phyloP scores from a whole-genome alignment of 2,329 filamentous ascomycete genomes.

The Stemphylium vesicarium region DNA sequence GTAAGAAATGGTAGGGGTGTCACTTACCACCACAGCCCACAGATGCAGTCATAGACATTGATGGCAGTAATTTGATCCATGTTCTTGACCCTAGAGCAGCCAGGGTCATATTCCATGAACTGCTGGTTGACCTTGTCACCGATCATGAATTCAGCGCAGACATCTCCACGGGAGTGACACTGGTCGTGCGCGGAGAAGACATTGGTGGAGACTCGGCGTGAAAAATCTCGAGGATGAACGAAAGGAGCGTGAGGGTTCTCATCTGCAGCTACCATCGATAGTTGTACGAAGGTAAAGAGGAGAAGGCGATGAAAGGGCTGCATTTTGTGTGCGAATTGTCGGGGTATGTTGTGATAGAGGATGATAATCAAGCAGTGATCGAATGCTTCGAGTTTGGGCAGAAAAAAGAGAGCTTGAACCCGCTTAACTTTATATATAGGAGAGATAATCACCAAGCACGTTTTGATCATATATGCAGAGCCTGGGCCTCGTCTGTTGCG shows the following conservation, averaged over 20 bases:
- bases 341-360: too few species aligned
- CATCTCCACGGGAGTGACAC: neutral
- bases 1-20: too few species aligned
- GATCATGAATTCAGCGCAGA: conserved; percentile 7
- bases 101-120: neutral
- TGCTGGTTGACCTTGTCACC: neutral
- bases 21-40: conserved; percentile 3
- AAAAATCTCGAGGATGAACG: neutral
- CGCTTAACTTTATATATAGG: too few species aligned
- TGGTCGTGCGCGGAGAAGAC: neutral
- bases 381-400: too few species aligned
- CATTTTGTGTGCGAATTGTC: too few species aligned
- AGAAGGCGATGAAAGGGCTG: neutral
- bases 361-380: too few species aligned
- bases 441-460: too few species aligned
- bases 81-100: neutral
- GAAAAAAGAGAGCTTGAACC: too few species aligned
- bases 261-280: neutral
- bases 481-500: too few species aligned
- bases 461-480: too few species aligned
- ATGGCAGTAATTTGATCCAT: neutral
- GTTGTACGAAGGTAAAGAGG: neutral
- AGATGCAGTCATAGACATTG: conserved; percentile 3
- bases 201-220: neutral
- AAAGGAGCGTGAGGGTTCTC: neutral